Evolutionary conservation across 495 filamentous ascomycete species (phyloP).

Genomic region (Beverwykella pulmonaria): DNA sequence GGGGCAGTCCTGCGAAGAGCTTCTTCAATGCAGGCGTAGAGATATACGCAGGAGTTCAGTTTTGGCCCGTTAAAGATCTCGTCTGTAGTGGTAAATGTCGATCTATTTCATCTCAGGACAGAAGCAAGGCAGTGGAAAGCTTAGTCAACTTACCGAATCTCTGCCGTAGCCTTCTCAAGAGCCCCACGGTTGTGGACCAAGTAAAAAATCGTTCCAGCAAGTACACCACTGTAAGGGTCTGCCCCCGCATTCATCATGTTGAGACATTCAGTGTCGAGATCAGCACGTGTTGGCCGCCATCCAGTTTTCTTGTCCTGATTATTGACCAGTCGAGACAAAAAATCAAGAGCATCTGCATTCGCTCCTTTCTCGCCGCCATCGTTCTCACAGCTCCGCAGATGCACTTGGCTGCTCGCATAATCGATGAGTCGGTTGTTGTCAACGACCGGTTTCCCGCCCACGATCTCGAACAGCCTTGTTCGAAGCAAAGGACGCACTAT

Average conservation of each 20-base stretch:
- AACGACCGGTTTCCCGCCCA: slow-evolving; percentile 31
- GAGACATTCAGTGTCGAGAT: slow-evolving; percentile 43
- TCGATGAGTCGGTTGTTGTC: slow-evolving; percentile 38
- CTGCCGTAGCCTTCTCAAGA: slow-evolving; percentile 50
- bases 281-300: slow-evolving; percentile 31
- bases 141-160: slow-evolving; percentile 52
- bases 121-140: not conserved
- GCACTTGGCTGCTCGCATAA: slow-evolving; percentile 25
- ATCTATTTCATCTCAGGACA: not conserved
- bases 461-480: slow-evolving; percentile 34
- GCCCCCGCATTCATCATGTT: slow-evolving; percentile 43
- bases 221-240: slow-evolving; percentile 42
- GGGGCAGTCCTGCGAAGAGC: slow-evolving; percentile 67
- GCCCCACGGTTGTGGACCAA: slow-evolving; percentile 55
- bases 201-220: slow-evolving; percentile 64
- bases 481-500: slow-evolving; percentile 38
- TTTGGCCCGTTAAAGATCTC: slow-evolving; percentile 50
- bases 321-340: slow-evolving; percentile 38
- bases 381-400: slow-evolving; percentile 7
- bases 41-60: slow-evolving; percentile 54
- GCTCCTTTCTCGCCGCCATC: not conserved
- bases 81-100: slow-evolving; percentile 52
- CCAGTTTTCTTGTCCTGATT: slow-evolving; percentile 41
- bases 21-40: slow-evolving; percentile 66
- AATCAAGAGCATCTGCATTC: slow-evolving; percentile 26